These are phyloP conservation scores for Flaveria linearis DNA, from an alignment of 129 eudicot species.

Conservation along the genomic window DNA sequence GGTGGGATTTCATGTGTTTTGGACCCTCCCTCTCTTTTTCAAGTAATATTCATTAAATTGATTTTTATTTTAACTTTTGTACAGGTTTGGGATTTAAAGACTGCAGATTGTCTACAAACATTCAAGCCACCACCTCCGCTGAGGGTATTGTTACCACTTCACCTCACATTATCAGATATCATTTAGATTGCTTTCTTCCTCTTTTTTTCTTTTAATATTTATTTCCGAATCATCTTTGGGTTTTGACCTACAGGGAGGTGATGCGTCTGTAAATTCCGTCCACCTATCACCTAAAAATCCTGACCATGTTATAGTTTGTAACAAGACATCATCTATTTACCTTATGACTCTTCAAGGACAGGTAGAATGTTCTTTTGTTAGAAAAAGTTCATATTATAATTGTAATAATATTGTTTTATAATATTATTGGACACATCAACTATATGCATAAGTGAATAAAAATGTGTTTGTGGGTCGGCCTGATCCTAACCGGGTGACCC, in stretches of 20 bases:
- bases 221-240: not conserved
- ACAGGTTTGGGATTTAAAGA: slow-evolving; percentile 90
- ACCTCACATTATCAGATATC: slow-evolving; percentile 5
- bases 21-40: not conserved
- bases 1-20: slow-evolving; percentile 36
- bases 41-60: not conserved
- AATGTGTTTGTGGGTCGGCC: not conserved
- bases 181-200: not conserved
- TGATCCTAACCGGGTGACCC: not conserved
- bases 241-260: slow-evolving; percentile 67
- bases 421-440: not conserved
- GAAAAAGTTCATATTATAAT: not conserved
- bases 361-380: slow-evolving; percentile 43
- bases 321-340: slow-evolving; percentile 87
- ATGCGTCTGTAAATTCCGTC: slow-evolving; percentile 88
- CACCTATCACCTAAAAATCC: slow-evolving; percentile 88
- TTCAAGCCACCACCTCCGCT: slow-evolving; percentile 94
- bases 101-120: slow-evolving; percentile 86
- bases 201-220: not conserved
- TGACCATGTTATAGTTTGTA: slow-evolving; percentile 92
- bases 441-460: not conserved
- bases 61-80: not conserved
- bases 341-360: slow-evolving; percentile 98
- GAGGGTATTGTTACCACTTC: slow-evolving; percentile 46
- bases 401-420: not conserved